Percentiles rank a stretch among this genome's conserved stretches.
These are phyloP conservation scores for Boletellus sp. DNA, from an alignment of 768 basidiomycete genomes.

Conservation along the genomic window DNA sequence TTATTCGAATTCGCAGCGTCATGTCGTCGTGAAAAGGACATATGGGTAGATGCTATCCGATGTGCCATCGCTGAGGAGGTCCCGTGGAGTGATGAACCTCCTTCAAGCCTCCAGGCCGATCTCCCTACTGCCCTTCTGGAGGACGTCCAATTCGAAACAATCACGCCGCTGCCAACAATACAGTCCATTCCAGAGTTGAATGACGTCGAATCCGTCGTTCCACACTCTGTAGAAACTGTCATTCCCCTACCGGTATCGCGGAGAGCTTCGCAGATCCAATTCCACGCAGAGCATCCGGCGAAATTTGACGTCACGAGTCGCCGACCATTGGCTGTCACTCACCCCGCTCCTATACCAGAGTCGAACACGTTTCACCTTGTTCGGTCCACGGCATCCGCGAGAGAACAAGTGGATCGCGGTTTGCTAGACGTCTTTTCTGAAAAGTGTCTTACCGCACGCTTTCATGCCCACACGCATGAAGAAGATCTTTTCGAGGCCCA, in stretches of 20 bases:
- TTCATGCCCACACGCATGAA: constrained; percentile 58
- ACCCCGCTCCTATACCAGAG: constrained; percentile 47
- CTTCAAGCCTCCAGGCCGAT: constrained; percentile 55
- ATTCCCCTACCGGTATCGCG: constrained; percentile 1
- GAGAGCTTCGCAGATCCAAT: constrained; percentile 16
- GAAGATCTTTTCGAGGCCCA: constrained; percentile 60
- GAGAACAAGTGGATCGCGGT: constrained; percentile 70
- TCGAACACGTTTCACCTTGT: constrained; percentile 60
- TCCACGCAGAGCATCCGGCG: constrained; percentile 12
- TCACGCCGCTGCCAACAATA: constrained; percentile 48
- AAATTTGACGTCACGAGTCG: constrained; percentile 37
- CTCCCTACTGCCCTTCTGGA: constrained; percentile 34
- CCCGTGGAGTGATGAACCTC: constrained; percentile 58
- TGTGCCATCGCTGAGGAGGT: constrained; percentile 43
- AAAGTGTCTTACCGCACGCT: constrained; percentile 63
- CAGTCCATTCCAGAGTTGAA: constrained; percentile 53
- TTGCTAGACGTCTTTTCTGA: constrained; percentile 81
- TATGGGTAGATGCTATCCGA: constrained; percentile 76
- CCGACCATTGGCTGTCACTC: constrained; percentile 56
- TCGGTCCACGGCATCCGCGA: constrained; percentile 61
- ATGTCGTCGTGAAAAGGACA: constrained; percentile 76
- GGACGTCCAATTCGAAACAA: constrained; percentile 39
- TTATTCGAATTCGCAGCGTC: constrained; percentile 85
- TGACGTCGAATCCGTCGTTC: constrained; percentile 9
- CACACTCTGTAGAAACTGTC: constrained; percentile 2